Conservation (phyloP, 2,329 filamentous ascomycete species). For the Beauveria brongniartii region DNA sequence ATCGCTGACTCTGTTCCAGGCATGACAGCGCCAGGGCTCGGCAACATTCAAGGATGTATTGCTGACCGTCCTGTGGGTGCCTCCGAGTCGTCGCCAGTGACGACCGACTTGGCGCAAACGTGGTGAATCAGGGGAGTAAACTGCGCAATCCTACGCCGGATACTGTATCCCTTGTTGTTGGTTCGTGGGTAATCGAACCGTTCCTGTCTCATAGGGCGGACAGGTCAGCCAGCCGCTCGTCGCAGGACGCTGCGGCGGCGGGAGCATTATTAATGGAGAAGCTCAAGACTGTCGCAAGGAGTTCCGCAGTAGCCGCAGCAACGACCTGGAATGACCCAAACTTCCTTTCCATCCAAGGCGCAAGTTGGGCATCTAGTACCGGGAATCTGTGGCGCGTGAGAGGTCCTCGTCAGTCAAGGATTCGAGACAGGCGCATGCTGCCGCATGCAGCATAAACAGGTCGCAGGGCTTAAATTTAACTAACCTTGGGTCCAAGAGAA, state of each 20-base stretch:
- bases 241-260: neutral
- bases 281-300: constrained; percentile 23
- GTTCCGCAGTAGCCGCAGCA: constrained; percentile 44
- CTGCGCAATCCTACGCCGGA: neutral
- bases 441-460: neutral
- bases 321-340: constrained; percentile 48
- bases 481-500: constrained; percentile 8
- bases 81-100: neutral
- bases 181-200: neutral
- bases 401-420: neutral
- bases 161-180: neutral
- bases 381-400: constrained; percentile 27
- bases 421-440: neutral
- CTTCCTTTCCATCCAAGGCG: constrained; percentile 38
- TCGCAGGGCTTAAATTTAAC: neutral
- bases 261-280: neutral
- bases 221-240: neutral
- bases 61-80: neutral
- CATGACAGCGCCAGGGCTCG: neutral
- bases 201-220: neutral
- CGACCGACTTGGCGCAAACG: neutral
- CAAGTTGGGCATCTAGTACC: constrained; percentile 47
- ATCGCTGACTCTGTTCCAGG: neutral
- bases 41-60: neutral
- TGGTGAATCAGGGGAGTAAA: neutral